phyloP scores from a whole-genome alignment of 257 asterid species.

The Thymus quinquecostatus region DNA sequence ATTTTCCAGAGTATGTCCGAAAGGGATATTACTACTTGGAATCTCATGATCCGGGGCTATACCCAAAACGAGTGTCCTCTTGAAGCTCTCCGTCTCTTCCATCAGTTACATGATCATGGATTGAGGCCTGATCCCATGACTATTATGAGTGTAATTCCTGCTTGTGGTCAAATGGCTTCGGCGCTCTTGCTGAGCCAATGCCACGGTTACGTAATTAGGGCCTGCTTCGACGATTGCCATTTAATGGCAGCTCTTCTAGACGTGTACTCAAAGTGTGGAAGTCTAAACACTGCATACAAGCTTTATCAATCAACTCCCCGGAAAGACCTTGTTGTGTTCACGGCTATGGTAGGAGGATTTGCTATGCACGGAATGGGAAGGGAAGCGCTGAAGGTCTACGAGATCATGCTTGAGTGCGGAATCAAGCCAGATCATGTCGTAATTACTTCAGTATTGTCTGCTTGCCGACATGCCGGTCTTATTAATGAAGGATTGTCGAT shows the following conservation, averaged over 20 bases:
- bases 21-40: slow-evolving; percentile 73
- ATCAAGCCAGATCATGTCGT: slow-evolving; percentile 70
- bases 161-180: slow-evolving; percentile 73
- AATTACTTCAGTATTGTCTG: slow-evolving; percentile 73
- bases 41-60: slow-evolving; percentile 68
- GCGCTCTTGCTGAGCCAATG: slow-evolving; percentile 71
- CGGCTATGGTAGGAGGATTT: slow-evolving; percentile 86
- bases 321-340: slow-evolving; percentile 72
- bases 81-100: slow-evolving; percentile 59
- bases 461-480: slow-evolving; percentile 86
- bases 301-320: slow-evolving; percentile 57
- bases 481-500: slow-evolving; percentile 67
- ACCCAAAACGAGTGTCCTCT: slow-evolving; percentile 57
- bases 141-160: slow-evolving; percentile 67
- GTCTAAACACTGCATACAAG: slow-evolving; percentile 55
- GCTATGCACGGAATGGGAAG: slow-evolving; percentile 87
- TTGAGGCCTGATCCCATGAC: slow-evolving; percentile 67
- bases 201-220: slow-evolving; percentile 60
- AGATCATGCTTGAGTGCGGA: slow-evolving; percentile 62
- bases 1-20: slow-evolving; percentile 58
- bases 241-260: slow-evolving; percentile 66
- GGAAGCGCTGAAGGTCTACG: slow-evolving; percentile 57
- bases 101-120: slow-evolving; percentile 53
- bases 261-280: slow-evolving; percentile 79
- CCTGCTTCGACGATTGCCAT: slow-evolving; percentile 58